Percentiles rank a stretch among this genome's conserved stretches.
These are phyloP conservation scores for Trichoderma koningiopsis DNA, from an alignment of 2,329 filamentous ascomycete genomes.

Conservation along the genomic window DNA sequence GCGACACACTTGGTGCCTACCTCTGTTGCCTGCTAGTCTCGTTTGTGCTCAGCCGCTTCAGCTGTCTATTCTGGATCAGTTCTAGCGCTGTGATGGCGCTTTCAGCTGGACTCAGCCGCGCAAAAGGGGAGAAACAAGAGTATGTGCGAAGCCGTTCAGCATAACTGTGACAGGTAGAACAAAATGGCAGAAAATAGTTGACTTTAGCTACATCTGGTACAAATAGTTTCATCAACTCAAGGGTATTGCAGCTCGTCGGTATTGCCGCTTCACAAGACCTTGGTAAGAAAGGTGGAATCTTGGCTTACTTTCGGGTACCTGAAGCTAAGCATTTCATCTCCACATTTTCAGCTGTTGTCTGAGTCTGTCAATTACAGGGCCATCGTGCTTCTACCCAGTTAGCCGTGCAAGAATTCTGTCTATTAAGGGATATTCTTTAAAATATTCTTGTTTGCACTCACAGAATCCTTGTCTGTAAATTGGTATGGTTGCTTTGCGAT, in stretches of 20 bases:
- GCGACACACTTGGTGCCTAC: not conserved
- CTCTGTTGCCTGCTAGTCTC: not conserved
- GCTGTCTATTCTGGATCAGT: constrained; percentile 2
- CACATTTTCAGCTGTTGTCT: not conserved
- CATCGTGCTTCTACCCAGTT: not conserved
- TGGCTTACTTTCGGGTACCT: not conserved
- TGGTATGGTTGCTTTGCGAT: no score
- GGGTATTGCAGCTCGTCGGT: not conserved
- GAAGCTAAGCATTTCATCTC: not conserved
- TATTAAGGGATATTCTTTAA: not conserved
- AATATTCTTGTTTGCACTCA: no score
- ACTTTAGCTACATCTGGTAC: not conserved
- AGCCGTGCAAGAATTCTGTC: not conserved
- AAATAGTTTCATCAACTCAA: no score
- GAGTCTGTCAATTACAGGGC: not conserved
- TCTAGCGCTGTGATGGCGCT: constrained; percentile 16
- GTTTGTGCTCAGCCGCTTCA: not conserved
- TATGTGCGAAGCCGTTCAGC: not conserved
- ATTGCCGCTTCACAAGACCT: not conserved
- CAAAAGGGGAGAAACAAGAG: not conserved
- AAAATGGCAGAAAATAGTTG: not conserved
- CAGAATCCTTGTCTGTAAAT: no score
- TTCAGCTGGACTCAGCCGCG: constrained; percentile 11
- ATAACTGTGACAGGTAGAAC: not conserved
- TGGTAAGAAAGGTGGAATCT: not conserved